These are phyloP conservation scores for Metschnikowia sp. DNA, from an alignment of 805 yeast species.

Conservation along the genomic window DNA sequence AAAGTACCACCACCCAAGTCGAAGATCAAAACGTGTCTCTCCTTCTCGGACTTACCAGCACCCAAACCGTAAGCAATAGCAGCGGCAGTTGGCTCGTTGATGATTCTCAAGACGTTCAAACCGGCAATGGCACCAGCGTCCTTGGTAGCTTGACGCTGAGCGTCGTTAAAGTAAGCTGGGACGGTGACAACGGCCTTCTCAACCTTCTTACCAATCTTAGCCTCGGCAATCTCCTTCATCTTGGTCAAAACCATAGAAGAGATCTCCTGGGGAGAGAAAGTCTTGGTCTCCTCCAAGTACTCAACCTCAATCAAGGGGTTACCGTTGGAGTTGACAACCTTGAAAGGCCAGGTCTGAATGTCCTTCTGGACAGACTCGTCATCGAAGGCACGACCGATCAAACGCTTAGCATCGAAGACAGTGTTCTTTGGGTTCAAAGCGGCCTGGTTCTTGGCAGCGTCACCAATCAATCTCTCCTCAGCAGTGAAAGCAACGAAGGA, in stretches of 20 bases:
- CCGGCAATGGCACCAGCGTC: conserved; percentile 52
- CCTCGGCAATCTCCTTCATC: conserved; percentile 77
- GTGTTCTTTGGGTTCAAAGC: conserved; percentile 50
- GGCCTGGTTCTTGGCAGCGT: conserved; percentile 50
- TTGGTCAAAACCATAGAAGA: conserved; percentile 49
- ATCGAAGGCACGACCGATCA: conserved; percentile 58
- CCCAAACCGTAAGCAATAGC: conserved; percentile 35
- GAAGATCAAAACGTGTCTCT: conserved; percentile 77
- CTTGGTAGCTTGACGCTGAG: conserved; percentile 51
- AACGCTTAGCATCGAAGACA: conserved; percentile 49
- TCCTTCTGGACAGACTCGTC: conserved; percentile 61
- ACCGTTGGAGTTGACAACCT: conserved; percentile 42
- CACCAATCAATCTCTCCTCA: conserved; percentile 51
- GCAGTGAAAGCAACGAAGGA: conserved; percentile 48
- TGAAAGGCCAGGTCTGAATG: conserved; percentile 48
- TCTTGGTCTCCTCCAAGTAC: conserved; percentile 46
- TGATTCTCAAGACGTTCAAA: conserved; percentile 47
- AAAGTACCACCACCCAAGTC: conserved; percentile 98
- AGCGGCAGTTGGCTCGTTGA: conserved; percentile 59
- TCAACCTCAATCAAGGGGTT: conserved; percentile 47
- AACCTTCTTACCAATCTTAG: conserved; percentile 78
- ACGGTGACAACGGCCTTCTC: conserved; percentile 49
- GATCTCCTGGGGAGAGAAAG: conserved; percentile 48
- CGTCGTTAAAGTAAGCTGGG: conserved; percentile 50
- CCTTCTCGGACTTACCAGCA: conserved; percentile 37